phyloP scores from a whole-genome alignment of 441 rosid species.

The Geranium incanum region DNA sequence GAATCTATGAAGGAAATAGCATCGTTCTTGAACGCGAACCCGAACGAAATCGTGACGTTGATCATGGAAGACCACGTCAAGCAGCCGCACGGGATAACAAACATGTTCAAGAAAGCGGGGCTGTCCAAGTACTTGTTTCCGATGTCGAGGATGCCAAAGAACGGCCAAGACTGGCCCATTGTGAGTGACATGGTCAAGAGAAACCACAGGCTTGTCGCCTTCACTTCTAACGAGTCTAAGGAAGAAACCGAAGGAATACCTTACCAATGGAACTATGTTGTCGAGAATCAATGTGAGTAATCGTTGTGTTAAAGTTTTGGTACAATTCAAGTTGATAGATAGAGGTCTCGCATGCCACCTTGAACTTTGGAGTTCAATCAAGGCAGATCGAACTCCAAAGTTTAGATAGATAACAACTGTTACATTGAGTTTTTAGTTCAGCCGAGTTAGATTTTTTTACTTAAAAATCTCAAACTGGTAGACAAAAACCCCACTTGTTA shows the following conservation, averaged over 20 bases:
- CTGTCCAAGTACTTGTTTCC: conserved; percentile 80
- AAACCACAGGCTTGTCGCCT: conserved; percentile 63
- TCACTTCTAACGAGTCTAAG: conserved; percentile 62
- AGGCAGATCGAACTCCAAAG: no score
- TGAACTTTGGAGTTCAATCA: no score
- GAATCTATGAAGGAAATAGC: conserved; percentile 58
- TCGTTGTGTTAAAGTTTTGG: no score
- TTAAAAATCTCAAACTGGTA: no score
- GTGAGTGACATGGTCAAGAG: conserved; percentile 66
- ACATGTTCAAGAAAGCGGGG: conserved; percentile 59
- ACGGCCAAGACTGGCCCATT: conserved; percentile 71
- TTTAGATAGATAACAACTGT: no score
- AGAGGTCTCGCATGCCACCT: no score
- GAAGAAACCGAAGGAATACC: conserved; percentile 73
- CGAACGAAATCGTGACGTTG: conserved; percentile 58
- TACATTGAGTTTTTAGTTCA: no score
- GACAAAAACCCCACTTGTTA: no score
- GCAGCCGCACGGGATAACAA: conserved; percentile 52
- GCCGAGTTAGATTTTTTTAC: no score
- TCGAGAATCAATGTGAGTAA: conserved; percentile 71
- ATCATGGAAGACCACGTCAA: conserved; percentile 77
- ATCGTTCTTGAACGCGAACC: conserved; percentile 53
- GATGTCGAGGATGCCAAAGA: conserved; percentile 51
- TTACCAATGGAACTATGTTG: conserved; percentile 84
- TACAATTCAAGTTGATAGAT: no score